Evolutionary conservation across 805 yeast species (phyloP).

Genomic region (Lipomyces sp.): DNA sequence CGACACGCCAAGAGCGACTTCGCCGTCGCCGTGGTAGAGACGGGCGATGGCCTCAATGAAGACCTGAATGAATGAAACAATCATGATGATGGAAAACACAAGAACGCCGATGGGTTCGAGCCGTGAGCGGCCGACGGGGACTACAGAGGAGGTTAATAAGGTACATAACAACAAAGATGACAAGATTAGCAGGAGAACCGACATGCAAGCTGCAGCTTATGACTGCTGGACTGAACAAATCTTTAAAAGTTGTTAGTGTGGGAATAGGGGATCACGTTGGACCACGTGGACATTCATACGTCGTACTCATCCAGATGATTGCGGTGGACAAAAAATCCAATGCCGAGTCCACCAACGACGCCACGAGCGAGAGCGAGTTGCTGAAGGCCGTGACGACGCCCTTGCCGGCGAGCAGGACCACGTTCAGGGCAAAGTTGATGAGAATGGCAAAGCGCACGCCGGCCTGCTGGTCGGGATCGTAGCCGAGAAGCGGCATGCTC

Average conservation of each 20-base stretch:
- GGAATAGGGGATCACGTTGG: no score
- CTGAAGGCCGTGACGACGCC: slow-evolving; percentile 57
- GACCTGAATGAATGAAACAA: slow-evolving; percentile 67
- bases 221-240: slow-evolving; percentile 2
- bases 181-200: background rate
- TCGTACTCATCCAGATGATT: slow-evolving; percentile 45
- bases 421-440: slow-evolving; percentile 60
- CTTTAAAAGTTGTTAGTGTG: no score
- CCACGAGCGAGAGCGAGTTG: slow-evolving; percentile 67
- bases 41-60: slow-evolving; percentile 51
- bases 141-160: background rate
- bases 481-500: slow-evolving; percentile 48
- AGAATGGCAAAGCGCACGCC: slow-evolving; percentile 57
- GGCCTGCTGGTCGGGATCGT: slow-evolving; percentile 44
- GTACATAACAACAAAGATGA: no score
- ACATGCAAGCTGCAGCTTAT: slow-evolving; percentile 3
- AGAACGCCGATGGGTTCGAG: slow-evolving; percentile 75
- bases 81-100: slow-evolving; percentile 66
- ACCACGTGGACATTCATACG: background rate
- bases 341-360: slow-evolving; percentile 71
- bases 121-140: slow-evolving; percentile 39
- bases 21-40: slow-evolving; percentile 37
- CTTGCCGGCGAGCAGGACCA: slow-evolving; percentile 53
- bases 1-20: slow-evolving; percentile 48
- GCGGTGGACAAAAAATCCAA: slow-evolving; percentile 70